Evolutionary conservation across 2,329 filamentous ascomycete species (phyloP).

Genomic region (Diaporthe capsici): DNA sequence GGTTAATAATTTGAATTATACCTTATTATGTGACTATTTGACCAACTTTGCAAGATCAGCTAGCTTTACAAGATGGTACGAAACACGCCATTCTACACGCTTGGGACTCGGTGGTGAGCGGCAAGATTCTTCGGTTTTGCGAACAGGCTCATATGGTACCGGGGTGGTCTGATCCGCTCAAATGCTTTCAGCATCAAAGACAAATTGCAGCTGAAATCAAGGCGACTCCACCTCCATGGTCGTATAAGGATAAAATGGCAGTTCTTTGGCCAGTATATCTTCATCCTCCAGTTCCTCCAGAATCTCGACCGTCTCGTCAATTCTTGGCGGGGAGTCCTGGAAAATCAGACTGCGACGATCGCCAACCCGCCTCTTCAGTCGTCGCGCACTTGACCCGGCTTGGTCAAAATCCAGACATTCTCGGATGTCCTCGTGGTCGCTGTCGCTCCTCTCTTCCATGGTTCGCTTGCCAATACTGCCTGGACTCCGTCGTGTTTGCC

Average conservation of each 20-base stretch:
- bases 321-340: constrained; percentile 64
- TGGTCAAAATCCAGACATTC: constrained; percentile 57
- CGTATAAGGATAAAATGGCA: constrained; percentile 67
- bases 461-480: constrained; percentile 67
- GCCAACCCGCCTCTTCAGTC: constrained; percentile 61
- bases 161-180: too few relatives aligned
- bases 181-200: too few relatives aligned
- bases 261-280: constrained; percentile 60
- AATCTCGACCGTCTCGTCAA: constrained; percentile 68
- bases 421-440: constrained; percentile 58
- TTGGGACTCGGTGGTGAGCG: too few relatives aligned
- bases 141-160: too few relatives aligned
- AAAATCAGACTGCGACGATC: constrained; percentile 64
- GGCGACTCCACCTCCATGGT: constrained; percentile 65
- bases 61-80: too few relatives aligned
- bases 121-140: too few relatives aligned
- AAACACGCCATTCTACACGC: too few relatives aligned
- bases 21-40: too few relatives aligned
- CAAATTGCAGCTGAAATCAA: constrained; percentile 32
- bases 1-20: too few relatives aligned
- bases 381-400: constrained; percentile 62
- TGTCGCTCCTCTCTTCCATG: constrained; percentile 66
- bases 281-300: constrained; percentile 59
- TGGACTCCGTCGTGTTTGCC: constrained; percentile 62
- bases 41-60: too few relatives aligned